Evolutionary conservation across 2,329 filamentous ascomycete genomes (phyloP), one percentile per base, ranked within the genome.

Genomic region (Trichophyton mentagrophytes): DNA sequence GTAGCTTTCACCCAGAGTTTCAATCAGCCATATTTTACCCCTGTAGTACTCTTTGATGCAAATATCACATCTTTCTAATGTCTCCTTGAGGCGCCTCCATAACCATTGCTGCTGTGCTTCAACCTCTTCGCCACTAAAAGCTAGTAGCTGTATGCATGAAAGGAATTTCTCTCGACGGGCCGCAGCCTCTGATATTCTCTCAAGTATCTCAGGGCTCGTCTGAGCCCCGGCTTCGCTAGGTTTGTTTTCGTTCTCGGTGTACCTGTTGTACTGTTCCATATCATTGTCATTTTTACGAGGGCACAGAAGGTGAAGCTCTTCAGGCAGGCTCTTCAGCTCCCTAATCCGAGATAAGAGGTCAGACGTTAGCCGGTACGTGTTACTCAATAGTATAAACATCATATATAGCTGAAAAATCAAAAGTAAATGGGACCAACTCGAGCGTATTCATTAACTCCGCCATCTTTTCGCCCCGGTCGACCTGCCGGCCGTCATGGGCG

Each of bases 1-100:
- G 59, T 78, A 78, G 46, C 72, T 72, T 79, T 85, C 82, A 66
- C 82, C 78, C 60, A 90, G 76, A 56, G 81, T 77, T 62, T 84
- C 82, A 36, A 88, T 74, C 64, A 87, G 82, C 60, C 77, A 75
- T 63, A 82, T 81, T 64, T 88, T 85, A 33, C 80, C 81, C 69
- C 83, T 84, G 71, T 91, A 88, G 81, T 88, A 91, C 66, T 85
- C 85, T 63, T 84, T 79, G 58, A 88, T 85, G 69, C 88, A 91
- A 58, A 82, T 78, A 59, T 89, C 82, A 72, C 88, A 91, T 61
- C 74, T 78, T 61, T 78, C 81, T 25, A 91, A 77, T 44, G 81
- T 80, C 9, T 75, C 70, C 64, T 86, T 82, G 20, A 87, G 76
- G 20, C 80, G 78, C 3, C 73, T 67, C 59, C 77, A 79, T 67